phyloP scores from a whole-genome alignment of 495 filamentous ascomycete genomes.

The Lepraria neglecta region DNA sequence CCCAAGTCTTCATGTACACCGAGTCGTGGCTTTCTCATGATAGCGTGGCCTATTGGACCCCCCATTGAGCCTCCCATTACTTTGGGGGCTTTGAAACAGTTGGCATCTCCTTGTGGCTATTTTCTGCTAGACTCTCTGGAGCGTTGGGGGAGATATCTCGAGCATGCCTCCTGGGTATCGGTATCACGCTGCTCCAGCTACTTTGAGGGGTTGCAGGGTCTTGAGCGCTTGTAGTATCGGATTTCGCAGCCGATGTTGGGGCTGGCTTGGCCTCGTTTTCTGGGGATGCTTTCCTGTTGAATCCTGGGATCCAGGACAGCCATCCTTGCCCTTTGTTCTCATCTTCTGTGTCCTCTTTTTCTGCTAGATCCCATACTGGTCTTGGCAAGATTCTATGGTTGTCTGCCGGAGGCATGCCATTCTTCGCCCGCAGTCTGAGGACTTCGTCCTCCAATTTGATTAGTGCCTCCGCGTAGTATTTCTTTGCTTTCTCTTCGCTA shows the following conservation, averaged over 20 bases:
- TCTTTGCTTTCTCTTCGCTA: slow-evolving; percentile 50
- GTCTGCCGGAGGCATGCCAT: slow-evolving; percentile 27
- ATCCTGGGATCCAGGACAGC: slow-evolving; percentile 29
- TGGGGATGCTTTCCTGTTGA: background rate
- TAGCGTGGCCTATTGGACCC: background rate
- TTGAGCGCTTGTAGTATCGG: background rate
- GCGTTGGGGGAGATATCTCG: background rate
- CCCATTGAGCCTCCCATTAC: background rate
- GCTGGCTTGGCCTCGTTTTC: slow-evolving; percentile 1
- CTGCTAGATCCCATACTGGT: slow-evolving; percentile 42
- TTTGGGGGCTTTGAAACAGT: slow-evolving; percentile 2
- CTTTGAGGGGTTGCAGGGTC: slow-evolving; percentile 12
- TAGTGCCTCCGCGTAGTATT: slow-evolving; percentile 39
- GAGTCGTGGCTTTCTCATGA: background rate
- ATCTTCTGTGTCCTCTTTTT: slow-evolving; percentile 31
- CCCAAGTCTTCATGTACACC: background rate
- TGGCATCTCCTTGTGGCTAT: background rate
- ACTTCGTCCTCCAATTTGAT: slow-evolving; percentile 62
- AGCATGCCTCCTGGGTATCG: slow-evolving; percentile 7
- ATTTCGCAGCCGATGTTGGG: slow-evolving; percentile 3
- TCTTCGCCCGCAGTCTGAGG: slow-evolving; percentile 48
- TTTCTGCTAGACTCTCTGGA: slow-evolving; percentile 1
- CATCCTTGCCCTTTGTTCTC: slow-evolving; percentile 32
- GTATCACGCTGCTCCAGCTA: background rate
- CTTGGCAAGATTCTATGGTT: slow-evolving; percentile 40